Base-by-base conservation (phyloP, 495 filamentous ascomycete species). In the Neurospora pannonica region DNA sequence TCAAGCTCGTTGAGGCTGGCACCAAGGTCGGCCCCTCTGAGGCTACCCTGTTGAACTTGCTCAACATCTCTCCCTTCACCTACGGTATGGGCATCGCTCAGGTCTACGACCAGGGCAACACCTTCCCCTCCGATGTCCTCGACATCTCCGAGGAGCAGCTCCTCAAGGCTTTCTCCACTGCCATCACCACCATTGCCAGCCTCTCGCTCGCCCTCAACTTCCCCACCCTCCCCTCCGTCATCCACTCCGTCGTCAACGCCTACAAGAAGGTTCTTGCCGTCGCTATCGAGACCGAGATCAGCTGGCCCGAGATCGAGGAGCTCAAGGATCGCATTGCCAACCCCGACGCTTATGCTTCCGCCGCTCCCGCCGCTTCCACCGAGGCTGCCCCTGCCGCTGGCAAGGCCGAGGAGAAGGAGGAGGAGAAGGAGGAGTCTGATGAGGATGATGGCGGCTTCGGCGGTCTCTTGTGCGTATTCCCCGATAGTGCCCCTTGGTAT, bases 11-110 rank as follows among this genome's bases (percentile, higher is more conserved):
- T 86, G 94, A 97, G 87, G 90, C 93, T 75, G 92, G 92, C 73
- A 87, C 46, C 88, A 97, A 97, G 88, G 96, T 99, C 88, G 96
- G 97, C 83, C 92, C 96, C 82, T 99, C 96, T 83, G 96, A 99
- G 89, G 95, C 96, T 78, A 95, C 95, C 79, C 89, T 99, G 75
- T 91, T 99, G 76, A 99, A 98, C 92, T 92, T 99, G 94, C 87
- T 99, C 81, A 98, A 98, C 91, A 99, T 99, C 88, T 98, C 95
- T 76, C 96, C 97, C 85, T 99, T 98, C 92, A 99, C 97, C 82
- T 99, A 99, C 86, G 96, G 96, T 87, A 97, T 99, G 94, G 91
- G 91, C 83, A 92, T 99, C 79, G 36, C 88, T 48, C 97, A 98
- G 88, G 92, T 99, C 81, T 99, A 99, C 89, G 93, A 98, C 85